Conservation (phyloP, 1,139 yeast genomes). For the Diutina pseudorugosa region DNA sequence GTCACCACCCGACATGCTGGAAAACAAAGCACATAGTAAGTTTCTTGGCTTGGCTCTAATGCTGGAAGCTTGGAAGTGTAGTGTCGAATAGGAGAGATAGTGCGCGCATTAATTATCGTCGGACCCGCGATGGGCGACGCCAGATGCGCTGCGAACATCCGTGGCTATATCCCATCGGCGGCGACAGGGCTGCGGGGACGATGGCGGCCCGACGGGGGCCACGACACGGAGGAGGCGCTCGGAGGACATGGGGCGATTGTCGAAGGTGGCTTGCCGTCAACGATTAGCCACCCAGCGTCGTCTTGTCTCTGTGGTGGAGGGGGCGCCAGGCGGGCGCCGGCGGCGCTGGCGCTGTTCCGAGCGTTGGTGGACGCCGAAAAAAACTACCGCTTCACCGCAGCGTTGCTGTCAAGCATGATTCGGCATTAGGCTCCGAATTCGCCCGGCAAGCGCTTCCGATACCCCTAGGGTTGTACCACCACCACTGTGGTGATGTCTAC, state of each 20-base stretch:
- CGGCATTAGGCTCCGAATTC: neutral
- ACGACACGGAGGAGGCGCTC: too few species aligned
- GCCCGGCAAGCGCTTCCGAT: neutral
- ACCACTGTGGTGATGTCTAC: too few species aligned
- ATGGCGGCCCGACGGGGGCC: neutral
- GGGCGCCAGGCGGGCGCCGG: too few species aligned
- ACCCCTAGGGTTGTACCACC: too few species aligned
- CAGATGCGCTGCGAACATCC: neutral
- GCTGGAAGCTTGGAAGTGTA: neutral
- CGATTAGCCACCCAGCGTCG: too few species aligned
- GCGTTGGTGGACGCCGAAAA: neutral
- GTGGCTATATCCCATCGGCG: neutral
- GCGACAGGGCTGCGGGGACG: neutral
- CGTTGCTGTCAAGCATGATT: neutral
- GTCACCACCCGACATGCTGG: too few species aligned
- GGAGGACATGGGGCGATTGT: too few species aligned
- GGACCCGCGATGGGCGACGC: neutral
- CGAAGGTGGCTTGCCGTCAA: too few species aligned
- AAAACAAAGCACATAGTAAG: too few species aligned
- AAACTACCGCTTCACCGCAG: neutral
- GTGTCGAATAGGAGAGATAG: neutral
- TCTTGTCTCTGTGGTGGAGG: too few species aligned
- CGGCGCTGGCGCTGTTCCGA: neutral
- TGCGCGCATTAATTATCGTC: neutral
- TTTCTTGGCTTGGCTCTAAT: neutral